Percentiles rank a stretch among this genome's conserved stretches.
These are phyloP conservation scores for Endoconidiophora polonica DNA, from an alignment of 2,329 filamentous ascomycete species.

Conservation along the genomic window DNA sequence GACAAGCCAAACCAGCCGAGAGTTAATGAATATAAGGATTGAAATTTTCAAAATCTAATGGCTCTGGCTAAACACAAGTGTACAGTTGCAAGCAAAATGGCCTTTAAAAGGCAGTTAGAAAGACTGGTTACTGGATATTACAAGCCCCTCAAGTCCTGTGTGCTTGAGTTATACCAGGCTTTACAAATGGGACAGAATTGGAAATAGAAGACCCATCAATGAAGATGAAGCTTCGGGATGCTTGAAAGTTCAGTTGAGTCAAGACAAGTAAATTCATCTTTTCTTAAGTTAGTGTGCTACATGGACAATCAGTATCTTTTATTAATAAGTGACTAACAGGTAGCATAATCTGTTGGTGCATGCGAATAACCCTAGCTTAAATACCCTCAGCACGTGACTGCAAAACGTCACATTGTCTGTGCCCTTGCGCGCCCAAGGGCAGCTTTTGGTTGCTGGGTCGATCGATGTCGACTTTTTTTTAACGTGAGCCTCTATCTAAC, in stretches of 20 bases:
- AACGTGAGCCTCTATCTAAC: not conserved
- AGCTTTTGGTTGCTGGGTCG: slow-evolving; percentile 8
- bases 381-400: not conserved
- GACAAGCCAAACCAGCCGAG: too few relatives aligned
- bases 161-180: too few relatives aligned
- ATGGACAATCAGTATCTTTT: not conserved
- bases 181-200: too few relatives aligned
- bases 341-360: not conserved
- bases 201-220: not conserved
- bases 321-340: not conserved
- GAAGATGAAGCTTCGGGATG: too few relatives aligned
- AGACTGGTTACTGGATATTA: too few relatives aligned
- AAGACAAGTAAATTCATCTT: not conserved
- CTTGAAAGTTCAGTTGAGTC: not conserved
- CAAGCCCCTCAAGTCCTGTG: too few relatives aligned
- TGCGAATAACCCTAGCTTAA: not conserved
- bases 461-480: slow-evolving; percentile 6
- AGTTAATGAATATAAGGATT: too few relatives aligned
- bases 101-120: too few relatives aligned
- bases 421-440: not conserved
- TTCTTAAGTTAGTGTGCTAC: not conserved
- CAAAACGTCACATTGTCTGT: not conserved
- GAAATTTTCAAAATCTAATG: too few relatives aligned
- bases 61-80: too few relatives aligned
- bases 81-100: too few relatives aligned